Base-by-base conservation (phyloP, 2,329 filamentous ascomycete genomes). In the Fusarium sp. region DNA sequence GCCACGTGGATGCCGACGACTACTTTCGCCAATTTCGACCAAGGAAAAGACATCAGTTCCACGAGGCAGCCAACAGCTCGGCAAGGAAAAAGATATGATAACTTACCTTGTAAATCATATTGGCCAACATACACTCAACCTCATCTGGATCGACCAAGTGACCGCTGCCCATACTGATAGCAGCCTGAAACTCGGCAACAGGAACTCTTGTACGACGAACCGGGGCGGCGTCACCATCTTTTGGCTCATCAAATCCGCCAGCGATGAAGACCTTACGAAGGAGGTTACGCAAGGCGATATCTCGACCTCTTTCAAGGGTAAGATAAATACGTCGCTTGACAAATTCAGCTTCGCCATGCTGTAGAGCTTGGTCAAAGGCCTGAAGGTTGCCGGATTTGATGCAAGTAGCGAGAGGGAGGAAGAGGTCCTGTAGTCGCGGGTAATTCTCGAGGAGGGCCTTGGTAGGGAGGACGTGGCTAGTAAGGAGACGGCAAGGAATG, bases 81-180 rank as follows among this genome's bases (percentile, higher is more conserved):
- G 46, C 27, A 18, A 62, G 30, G 32, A 27, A 43, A 59, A 60
- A 24, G 44, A 46, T 61, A 22, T 47, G 46, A 52, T 53, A 58
- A 75, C 81, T 72, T 81, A 97, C 95, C 89, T 98, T 99, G 85
- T 98, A 99, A 67, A 99, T 97, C 88, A 98, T 93, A 78, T 98
- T 98, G 29, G 96, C 94, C 76, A 99, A 78, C 74, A 98, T 83
- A 79, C 96, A 99, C 80, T 99, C 97, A 6, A 98, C 94, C 80
- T 99, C 96, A 77, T 99, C 97, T 32, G 88, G 86, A 74, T 98
- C 96, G 34, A 97, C 84, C 34, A 85, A 82, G 77, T 92, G 85
- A 52, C 86, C 85, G 71, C 88, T 90, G 55, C 90, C 91, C 74
- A 97, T 86, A 76, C 90, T 90, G 64, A 98, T 88, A 10, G 94